A percentile compares a stretch with the other conserved stretches of the same genome.
These are phyloP conservation scores for Aphanocladium album DNA, from an alignment of 2,329 filamentous ascomycete genomes.

Conservation along the genomic window DNA sequence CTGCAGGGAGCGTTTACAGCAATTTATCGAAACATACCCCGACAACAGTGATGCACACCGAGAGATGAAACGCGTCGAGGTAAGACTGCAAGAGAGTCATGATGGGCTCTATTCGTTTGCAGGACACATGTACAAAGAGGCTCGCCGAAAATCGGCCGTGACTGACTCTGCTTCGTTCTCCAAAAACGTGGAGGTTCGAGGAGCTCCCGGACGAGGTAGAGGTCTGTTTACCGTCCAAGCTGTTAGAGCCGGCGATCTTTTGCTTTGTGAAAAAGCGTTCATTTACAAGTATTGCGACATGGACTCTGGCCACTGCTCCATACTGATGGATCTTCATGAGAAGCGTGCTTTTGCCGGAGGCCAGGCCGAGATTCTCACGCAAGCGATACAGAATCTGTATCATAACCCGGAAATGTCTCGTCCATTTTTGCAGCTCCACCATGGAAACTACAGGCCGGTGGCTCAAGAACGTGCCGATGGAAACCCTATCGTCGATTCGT, in stretches of 20 bases:
- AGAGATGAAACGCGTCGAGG: slow-evolving; percentile 27
- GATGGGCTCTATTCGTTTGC: slow-evolving; percentile 36
- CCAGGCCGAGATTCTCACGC: slow-evolving; percentile 35
- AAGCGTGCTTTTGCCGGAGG: slow-evolving; percentile 29
- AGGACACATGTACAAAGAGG: slow-evolving; percentile 32
- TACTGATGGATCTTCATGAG: slow-evolving; percentile 34
- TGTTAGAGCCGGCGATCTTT: slow-evolving; percentile 44
- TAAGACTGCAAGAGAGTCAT: slow-evolving; percentile 33
- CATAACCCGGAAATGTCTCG: slow-evolving; percentile 31
- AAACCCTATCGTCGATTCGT: slow-evolving; percentile 40
- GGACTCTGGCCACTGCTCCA: slow-evolving; percentile 17
- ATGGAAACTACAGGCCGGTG: slow-evolving; percentile 34
- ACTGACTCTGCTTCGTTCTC: slow-evolving; percentile 45
- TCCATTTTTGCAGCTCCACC: slow-evolving; percentile 32
- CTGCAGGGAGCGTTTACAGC: slow-evolving; percentile 30
- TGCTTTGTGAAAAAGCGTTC: slow-evolving; percentile 55
- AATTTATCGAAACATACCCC: slow-evolving; percentile 29
- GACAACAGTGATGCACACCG: slow-evolving; percentile 28
- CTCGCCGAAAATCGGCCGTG: slow-evolving; percentile 30
- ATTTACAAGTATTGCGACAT: slow-evolving; percentile 24
- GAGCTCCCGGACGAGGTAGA: slow-evolving; percentile 36
- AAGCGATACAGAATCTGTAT: slow-evolving; percentile 41
- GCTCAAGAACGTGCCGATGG: slow-evolving; percentile 27
- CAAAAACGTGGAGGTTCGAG: slow-evolving; percentile 35
- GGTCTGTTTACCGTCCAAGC: slow-evolving; percentile 46